Evolutionary conservation across 768 basidiomycete genomes (phyloP).

Genomic region (Mycena kentingensis): DNA sequence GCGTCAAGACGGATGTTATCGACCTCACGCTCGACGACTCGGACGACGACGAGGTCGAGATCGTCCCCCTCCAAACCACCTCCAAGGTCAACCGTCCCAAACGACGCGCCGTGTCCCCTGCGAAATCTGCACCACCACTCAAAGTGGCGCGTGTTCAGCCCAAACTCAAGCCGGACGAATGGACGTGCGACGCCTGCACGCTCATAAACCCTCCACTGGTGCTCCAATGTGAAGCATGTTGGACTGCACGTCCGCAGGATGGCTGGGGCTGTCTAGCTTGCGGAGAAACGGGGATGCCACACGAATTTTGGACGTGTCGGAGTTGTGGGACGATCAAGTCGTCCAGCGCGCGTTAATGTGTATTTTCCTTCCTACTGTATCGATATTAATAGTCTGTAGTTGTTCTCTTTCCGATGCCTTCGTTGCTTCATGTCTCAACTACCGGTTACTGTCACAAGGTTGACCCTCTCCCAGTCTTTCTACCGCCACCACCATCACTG

Average conservation of each 20-base stretch:
- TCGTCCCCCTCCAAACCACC: constrained; percentile 18
- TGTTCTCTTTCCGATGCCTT: too few species aligned
- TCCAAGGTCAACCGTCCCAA: not conserved
- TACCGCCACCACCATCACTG: too few species aligned
- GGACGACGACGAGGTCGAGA: constrained; percentile 39
- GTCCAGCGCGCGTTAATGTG: too few species aligned
- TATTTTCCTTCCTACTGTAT: too few species aligned
- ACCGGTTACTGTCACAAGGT: too few species aligned
- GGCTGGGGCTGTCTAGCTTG: constrained; percentile 73
- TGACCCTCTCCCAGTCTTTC: too few species aligned
- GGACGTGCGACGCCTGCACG: constrained; percentile 66
- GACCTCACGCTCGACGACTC: constrained; percentile 53
- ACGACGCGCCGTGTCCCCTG: constrained; percentile 11
- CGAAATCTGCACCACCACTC: constrained; percentile 6
- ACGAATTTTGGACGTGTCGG: constrained; percentile 73
- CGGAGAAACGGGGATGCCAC: constrained; percentile 60
- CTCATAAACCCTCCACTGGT: constrained; percentile 54
- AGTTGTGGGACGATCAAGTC: constrained; percentile 70
- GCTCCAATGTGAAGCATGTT: constrained; percentile 66
- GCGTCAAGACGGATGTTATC: constrained; percentile 59
- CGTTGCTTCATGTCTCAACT: too few species aligned
- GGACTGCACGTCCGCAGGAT: constrained; percentile 39
- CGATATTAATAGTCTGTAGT: too few species aligned
- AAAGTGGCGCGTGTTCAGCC: too few species aligned
- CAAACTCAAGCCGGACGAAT: too few species aligned